phyloP scores from a whole-genome alignment of 441 rosid genomes.

The Gossypium davidsonii region DNA sequence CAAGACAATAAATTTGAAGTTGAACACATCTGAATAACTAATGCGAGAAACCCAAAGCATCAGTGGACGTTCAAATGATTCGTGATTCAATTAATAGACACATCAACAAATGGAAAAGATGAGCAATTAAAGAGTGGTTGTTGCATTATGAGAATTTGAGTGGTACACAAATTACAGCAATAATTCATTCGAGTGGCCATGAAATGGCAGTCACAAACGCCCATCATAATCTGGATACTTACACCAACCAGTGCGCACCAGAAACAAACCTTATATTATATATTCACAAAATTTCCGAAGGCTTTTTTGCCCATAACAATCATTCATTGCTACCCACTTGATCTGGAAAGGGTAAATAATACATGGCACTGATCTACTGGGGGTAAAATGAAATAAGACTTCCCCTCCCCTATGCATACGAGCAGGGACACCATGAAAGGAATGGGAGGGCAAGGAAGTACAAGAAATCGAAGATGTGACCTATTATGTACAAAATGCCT shows the following conservation, averaged over 20 bases:
- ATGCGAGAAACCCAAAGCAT: background rate
- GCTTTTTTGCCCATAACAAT: conserved; percentile 48
- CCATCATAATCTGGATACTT: conserved; percentile 14
- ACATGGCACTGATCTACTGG: conserved; percentile 47
- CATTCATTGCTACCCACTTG: conserved; percentile 38
- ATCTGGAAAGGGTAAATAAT: conserved; percentile 38
- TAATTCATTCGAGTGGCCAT: background rate
- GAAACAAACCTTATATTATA: conserved; percentile 35
- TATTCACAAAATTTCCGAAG: conserved; percentile 53
- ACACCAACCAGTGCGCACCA: conserved; percentile 19
- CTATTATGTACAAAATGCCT: conserved; percentile 53
- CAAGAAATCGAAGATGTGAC: conserved; percentile 45
- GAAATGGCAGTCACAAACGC: conserved; percentile 6
- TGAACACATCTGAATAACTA: background rate
- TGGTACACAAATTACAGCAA: background rate
- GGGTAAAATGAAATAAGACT: conserved; percentile 34
- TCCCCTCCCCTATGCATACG: conserved; percentile 12
- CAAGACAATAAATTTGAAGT: background rate
- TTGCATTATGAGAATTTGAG: background rate
- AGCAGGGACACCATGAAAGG: conserved; percentile 21
- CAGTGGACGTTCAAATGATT: background rate
- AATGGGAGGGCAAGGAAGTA: conserved; percentile 13
- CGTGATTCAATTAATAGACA: background rate
- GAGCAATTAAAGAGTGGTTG: conserved; percentile 1
- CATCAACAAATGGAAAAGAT: background rate